phyloP scores from a whole-genome alignment of 352 stramenopile genomes.

The Elongisporangium anandrum region DNA sequence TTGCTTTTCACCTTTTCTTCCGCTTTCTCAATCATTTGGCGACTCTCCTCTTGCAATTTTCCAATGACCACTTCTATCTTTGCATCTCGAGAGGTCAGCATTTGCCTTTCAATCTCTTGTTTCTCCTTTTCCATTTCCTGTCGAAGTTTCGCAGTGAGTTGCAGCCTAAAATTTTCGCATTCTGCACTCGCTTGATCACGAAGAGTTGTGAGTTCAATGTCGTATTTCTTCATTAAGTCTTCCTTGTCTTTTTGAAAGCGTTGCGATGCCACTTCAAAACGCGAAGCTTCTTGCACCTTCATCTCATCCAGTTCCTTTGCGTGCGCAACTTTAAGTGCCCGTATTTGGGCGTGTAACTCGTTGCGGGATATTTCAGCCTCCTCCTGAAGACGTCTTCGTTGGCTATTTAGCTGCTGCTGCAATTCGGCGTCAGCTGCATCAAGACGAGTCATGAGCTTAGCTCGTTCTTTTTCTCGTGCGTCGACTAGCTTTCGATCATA shows the following conservation, averaged over 20 bases:
- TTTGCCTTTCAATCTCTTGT: slow-evolving; percentile 56
- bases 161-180: slow-evolving; percentile 57
- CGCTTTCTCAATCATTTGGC: slow-evolving; percentile 41
- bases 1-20: slow-evolving; percentile 44
- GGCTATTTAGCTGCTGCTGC: slow-evolving; percentile 71
- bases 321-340: slow-evolving; percentile 39
- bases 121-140: slow-evolving; percentile 58
- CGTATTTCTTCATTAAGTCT: slow-evolving; percentile 57
- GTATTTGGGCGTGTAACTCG: slow-evolving; percentile 50
- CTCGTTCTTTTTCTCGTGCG: slow-evolving; percentile 67
- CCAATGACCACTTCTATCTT: slow-evolving; percentile 83
- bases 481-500: slow-evolving; percentile 70
- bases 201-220: slow-evolving; percentile 43
- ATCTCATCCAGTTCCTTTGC: slow-evolving; percentile 60
- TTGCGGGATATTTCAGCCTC: slow-evolving; percentile 58
- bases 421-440: slow-evolving; percentile 70
- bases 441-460: slow-evolving; percentile 65
- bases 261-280: slow-evolving; percentile 27
- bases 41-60: slow-evolving; percentile 70
- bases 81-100: slow-evolving; percentile 64
- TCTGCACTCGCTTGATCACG: slow-evolving; percentile 58
- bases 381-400: slow-evolving; percentile 67
- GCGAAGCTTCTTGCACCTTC: slow-evolving; percentile 36
- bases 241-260: slow-evolving; percentile 60
- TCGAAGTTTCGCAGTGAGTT: slow-evolving; percentile 48